Conservation (phyloP, 352 stramenopile genomes). For the Pelagophyceae sp. region DNA sequence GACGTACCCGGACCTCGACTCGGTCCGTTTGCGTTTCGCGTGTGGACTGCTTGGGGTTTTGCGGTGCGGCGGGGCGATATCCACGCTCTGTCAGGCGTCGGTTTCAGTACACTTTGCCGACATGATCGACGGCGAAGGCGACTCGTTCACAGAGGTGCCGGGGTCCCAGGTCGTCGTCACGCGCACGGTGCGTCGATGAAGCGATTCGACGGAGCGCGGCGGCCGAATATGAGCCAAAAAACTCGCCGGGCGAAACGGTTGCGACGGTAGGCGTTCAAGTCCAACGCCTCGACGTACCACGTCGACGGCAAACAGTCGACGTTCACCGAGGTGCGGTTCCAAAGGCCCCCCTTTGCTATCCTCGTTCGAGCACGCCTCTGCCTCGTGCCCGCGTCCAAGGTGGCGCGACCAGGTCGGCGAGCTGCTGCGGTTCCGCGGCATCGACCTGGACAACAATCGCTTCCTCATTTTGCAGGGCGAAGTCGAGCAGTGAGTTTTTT, state of each 20-base stretch:
- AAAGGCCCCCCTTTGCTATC: constrained; percentile 22
- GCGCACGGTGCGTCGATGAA: constrained; percentile 53
- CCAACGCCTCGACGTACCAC: constrained; percentile 94
- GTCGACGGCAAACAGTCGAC: constrained; percentile 80
- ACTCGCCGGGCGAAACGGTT: not conserved
- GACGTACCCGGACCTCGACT: constrained; percentile 67
- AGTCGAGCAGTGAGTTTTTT: constrained; percentile 35
- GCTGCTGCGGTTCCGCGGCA: constrained; percentile 83
- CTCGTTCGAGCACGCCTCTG: not conserved
- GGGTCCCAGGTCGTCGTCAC: constrained; percentile 80
- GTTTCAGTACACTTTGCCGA: constrained; percentile 96
- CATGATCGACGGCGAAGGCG: constrained; percentile 77
- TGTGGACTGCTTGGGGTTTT: no score
- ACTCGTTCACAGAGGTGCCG: constrained; percentile 83
- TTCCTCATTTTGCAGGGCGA: constrained; percentile 96
- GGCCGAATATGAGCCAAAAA: no score
- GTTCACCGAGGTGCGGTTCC: constrained; percentile 88
- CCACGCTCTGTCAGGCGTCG: constrained; percentile 57
- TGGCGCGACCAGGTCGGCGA: no score
- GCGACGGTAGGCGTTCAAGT: constrained; percentile 56
- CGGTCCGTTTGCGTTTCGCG: not conserved
- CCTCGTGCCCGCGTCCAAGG: constrained; percentile 1
- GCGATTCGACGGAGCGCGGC: no score
- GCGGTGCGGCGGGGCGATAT: no score
- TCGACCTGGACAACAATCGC: constrained; percentile 98